phyloP scores from a whole-genome alignment of 768 basidiomycete species.

The Russula griseocarnosa region DNA sequence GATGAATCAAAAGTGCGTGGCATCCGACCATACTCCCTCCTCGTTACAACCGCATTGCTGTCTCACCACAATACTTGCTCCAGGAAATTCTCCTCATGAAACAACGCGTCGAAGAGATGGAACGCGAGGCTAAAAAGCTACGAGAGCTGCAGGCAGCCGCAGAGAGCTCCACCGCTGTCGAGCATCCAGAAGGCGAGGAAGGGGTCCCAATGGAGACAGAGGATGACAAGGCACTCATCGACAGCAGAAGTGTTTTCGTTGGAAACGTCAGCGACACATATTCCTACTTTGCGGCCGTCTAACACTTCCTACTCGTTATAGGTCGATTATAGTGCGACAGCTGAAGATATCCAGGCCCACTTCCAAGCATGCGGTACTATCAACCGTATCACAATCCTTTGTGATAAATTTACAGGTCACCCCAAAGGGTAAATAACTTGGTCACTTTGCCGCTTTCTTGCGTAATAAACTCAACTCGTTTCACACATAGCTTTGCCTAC shows the following conservation, averaged over 20 bases:
- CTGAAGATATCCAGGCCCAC: slow-evolving; percentile 96
- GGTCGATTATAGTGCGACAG: slow-evolving; percentile 97
- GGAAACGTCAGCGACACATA: slow-evolving; percentile 73
- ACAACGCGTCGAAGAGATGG: slow-evolving; percentile 90
- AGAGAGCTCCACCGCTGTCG: slow-evolving; percentile 50
- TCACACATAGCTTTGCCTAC: slow-evolving; percentile 77
- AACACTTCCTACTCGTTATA: slow-evolving; percentile 34
- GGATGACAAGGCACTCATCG: slow-evolving; percentile 78
- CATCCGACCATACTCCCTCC: not conserved
- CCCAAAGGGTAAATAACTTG: slow-evolving; percentile 79
- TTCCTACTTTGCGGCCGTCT: not conserved
- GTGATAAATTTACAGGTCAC: slow-evolving; percentile 99
- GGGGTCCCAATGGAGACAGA: slow-evolving; percentile 65
- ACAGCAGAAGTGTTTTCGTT: slow-evolving; percentile 86
- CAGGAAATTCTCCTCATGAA: slow-evolving; percentile 90
- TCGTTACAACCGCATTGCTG: not conserved
- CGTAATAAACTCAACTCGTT: slow-evolving; percentile 21
- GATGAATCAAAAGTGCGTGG: slow-evolving; percentile 37
- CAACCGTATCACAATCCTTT: slow-evolving; percentile 97
- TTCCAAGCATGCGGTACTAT: slow-evolving; percentile 98
- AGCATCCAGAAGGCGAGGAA: slow-evolving; percentile 45
- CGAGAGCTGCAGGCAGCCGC: slow-evolving; percentile 81
- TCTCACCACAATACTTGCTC: slow-evolving; percentile 2
- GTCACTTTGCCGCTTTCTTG: not conserved
- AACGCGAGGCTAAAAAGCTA: slow-evolving; percentile 82